Percentiles rank a stretch among this genome's conserved stretches.
These are phyloP conservation scores for Globisporangium perplexum DNA, from an alignment of 352 stramenopile species.

Conservation along the genomic window DNA sequence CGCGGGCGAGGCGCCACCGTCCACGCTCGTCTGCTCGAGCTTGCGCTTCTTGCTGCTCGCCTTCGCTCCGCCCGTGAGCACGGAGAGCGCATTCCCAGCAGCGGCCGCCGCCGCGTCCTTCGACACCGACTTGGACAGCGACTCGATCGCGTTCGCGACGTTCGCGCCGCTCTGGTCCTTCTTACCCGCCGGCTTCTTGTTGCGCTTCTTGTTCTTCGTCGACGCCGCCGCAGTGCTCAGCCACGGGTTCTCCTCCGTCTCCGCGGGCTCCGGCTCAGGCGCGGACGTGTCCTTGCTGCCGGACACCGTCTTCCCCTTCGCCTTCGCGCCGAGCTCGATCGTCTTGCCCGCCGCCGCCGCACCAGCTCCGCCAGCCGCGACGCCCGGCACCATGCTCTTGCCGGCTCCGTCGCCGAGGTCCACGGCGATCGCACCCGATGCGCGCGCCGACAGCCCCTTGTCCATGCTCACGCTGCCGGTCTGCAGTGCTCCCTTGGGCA, in stretches of 20 bases:
- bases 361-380: constrained; percentile 21
- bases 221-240: constrained; percentile 25
- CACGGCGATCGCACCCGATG: constrained; percentile 57
- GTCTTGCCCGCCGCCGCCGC: constrained; percentile 15
- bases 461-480: constrained; percentile 70
- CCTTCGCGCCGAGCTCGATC: constrained; percentile 31
- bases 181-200: constrained; percentile 46
- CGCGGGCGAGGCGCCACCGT: constrained; percentile 4
- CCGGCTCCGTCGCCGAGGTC: constrained; percentile 50
- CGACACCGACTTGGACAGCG: constrained; percentile 42
- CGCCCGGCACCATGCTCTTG: constrained; percentile 1
- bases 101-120: constrained; percentile 16
- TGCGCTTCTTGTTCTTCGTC: constrained; percentile 61
- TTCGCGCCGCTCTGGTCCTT: constrained; percentile 26
- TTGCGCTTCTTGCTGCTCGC: constrained; percentile 27
- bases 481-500: constrained; percentile 50
- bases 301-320: constrained; percentile 1
- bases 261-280: constrained; percentile 5
- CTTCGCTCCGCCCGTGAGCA: constrained; percentile 32
- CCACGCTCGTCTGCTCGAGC: constrained; percentile 17
- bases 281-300: constrained; percentile 15
- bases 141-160: constrained; percentile 56
- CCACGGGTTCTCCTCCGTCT: constrained; percentile 68
- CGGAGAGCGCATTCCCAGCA: constrained; percentile 13
- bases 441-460: constrained; percentile 54